These are phyloP conservation scores for Talaromyces pinophilus DNA, from an alignment of 2,329 filamentous ascomycete species.

Conservation along the genomic window DNA sequence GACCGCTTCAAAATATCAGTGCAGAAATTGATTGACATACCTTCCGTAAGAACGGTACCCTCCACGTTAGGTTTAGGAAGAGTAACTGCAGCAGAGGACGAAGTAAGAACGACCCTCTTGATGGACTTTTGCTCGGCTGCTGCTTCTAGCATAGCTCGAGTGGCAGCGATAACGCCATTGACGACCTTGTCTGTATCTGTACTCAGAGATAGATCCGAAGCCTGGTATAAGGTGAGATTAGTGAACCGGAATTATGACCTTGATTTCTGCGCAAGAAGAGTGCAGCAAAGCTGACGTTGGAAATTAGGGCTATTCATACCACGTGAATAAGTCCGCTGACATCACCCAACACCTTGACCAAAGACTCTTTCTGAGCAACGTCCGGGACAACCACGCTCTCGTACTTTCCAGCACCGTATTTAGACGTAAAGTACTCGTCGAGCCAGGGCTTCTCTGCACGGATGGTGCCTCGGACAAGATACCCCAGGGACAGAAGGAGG, in stretches of 20 bases:
- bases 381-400: constrained; percentile 41
- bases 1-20: too few species aligned
- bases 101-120: constrained; percentile 19
- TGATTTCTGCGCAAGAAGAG: not conserved
- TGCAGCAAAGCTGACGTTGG: not conserved
- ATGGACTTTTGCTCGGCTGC: constrained; percentile 15
- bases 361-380: constrained; percentile 35
- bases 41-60: not conserved
- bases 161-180: not conserved
- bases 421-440: constrained; percentile 31
- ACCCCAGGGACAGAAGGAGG: constrained; percentile 44
- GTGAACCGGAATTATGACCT: not conserved
- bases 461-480: constrained; percentile 49
- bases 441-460: constrained; percentile 37
- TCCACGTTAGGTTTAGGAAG: not conserved
- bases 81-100: constrained; percentile 2
- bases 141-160: constrained; percentile 7
- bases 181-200: constrained; percentile 11
- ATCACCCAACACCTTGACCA: constrained; percentile 12
- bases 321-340: constrained; percentile 12
- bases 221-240: not conserved
- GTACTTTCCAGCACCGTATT: constrained; percentile 33
- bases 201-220: constrained; percentile 12
- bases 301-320: constrained; percentile 9
- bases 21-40: not conserved